These are phyloP conservation scores for Rutstroemia sydowiana DNA, from an alignment of 2,329 filamentous ascomycete species.

Conservation along the genomic window DNA sequence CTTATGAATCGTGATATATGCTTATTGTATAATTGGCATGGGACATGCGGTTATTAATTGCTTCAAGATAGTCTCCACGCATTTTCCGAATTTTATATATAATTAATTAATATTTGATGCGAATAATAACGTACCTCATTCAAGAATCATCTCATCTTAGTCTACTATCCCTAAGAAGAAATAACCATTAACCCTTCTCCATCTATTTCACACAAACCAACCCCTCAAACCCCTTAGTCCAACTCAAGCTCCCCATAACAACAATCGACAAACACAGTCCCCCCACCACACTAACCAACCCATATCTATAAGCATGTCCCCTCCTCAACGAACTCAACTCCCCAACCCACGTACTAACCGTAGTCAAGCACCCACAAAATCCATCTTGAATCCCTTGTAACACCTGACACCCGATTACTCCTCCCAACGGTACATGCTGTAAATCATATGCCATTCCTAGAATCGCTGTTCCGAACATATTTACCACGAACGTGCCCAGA, in stretches of 20 bases:
- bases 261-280: constrained; percentile 55
- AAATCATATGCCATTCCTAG: constrained; percentile 73
- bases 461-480: constrained; percentile 68
- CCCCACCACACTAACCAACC: constrained; percentile 48
- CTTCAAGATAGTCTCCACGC: too few relatives aligned
- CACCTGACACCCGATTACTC: constrained; percentile 58
- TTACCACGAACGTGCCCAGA: constrained; percentile 77
- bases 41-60: too few relatives aligned
- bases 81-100: too few relatives aligned
- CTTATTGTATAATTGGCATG: too few relatives aligned
- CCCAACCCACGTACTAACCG: constrained; percentile 59
- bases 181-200: not conserved
- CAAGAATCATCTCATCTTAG: not conserved
- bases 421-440: constrained; percentile 54
- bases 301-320: constrained; percentile 62
- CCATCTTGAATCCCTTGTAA: constrained; percentile 60
- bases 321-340: constrained; percentile 49
- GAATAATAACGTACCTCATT: not conserved
- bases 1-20: too few relatives aligned
- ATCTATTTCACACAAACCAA: constrained; percentile 24
- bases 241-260: constrained; percentile 69
- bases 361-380: constrained; percentile 60
- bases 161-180: not conserved
- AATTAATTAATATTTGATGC: too few relatives aligned
- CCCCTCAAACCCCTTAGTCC: constrained; percentile 52